Evolutionary conservation across 148 eudicot genomes (phyloP), one percentile per base, ranked within the genome.

Genomic region (Rhododendron vialii): DNA sequence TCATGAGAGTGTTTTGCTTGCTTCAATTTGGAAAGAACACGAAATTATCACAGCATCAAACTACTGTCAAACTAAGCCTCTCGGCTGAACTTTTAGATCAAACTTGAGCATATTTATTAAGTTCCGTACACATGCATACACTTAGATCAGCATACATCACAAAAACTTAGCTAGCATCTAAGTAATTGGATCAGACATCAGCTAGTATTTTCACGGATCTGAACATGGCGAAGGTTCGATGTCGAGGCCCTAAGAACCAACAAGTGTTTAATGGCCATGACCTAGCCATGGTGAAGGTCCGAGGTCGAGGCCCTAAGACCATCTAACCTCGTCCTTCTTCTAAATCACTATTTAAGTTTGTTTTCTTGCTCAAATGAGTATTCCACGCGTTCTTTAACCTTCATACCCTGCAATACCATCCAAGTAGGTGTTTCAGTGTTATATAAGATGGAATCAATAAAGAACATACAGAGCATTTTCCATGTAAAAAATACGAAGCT

Each of bases 301-400:
- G 85, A 83, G 85, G 61, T 83, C n/a, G 85, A 83, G 78, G 85
- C 1, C 28, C 3, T 17, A 4, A 69, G 26, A 18, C 59, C 30
- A 9, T 1, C 26, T 18, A 9, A 28, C 28, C 61, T 28, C 26
- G 43, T 14, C 24, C 7, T 22, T 43, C 43, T 45, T 47, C 6
- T 28, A 69, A 65, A 47, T 3, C 26, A 71, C 3, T 28, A 83
- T 5, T 12, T 48, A 69, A 2, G 20, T 12, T 26, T 65, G 30
- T 8, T 26, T 26, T 69, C 85, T 83, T 83, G 85, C 85, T 83
- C 78, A 83, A 69, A 83, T 83, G 85, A 71, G 61, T 83, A 22
- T 69, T 83, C 85, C 85, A 69, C 9, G 1, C 26, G 10, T 43
- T 45, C 53, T 30, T 65, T 55, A 24, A 9, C 85, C 7, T 69